phyloP scores from a whole-genome alignment of 2,329 filamentous ascomycete genomes.

The Blastomyces parvus region DNA sequence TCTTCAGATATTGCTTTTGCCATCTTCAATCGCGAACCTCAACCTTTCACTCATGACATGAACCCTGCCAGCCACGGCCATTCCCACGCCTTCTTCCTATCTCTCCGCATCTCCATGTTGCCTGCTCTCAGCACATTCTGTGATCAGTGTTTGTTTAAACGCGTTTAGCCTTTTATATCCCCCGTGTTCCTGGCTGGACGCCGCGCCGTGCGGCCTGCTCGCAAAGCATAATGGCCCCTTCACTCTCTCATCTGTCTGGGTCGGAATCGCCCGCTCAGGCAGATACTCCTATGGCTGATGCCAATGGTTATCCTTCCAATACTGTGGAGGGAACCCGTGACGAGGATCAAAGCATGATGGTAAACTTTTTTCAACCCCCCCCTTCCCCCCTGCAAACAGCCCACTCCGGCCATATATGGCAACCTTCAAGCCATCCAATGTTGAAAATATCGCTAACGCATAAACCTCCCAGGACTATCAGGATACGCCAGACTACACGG shows the following conservation, averaged over 20 bases:
- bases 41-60: not conserved
- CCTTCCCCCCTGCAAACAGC: not conserved
- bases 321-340: constrained; percentile 28
- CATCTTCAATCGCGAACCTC: constrained; percentile 7
- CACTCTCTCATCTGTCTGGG: constrained; percentile 24
- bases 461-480: constrained; percentile 37
- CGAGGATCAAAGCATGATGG: constrained; percentile 32
- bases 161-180: constrained; percentile 6
- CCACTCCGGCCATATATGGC: not conserved
- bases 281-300: constrained; percentile 41
- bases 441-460: constrained; percentile 7
- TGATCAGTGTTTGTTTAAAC: constrained; percentile 4
- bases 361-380: constrained; percentile 20
- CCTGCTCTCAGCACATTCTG: not conserved
- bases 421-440: not conserved
- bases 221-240: constrained; percentile 32
- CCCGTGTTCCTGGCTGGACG: not conserved
- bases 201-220: constrained; percentile 7
- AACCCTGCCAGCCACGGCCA: not conserved
- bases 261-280: constrained; percentile 36
- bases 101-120: not conserved
- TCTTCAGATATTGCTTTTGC: constrained; percentile 9
- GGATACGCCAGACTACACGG: constrained; percentile 55
- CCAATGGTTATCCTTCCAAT: constrained; percentile 27
- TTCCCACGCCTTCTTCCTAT: not conserved